These are phyloP conservation scores for Naganishia albida DNA, from an alignment of 1,284 basidiomycete species.

Conservation along the genomic window DNA sequence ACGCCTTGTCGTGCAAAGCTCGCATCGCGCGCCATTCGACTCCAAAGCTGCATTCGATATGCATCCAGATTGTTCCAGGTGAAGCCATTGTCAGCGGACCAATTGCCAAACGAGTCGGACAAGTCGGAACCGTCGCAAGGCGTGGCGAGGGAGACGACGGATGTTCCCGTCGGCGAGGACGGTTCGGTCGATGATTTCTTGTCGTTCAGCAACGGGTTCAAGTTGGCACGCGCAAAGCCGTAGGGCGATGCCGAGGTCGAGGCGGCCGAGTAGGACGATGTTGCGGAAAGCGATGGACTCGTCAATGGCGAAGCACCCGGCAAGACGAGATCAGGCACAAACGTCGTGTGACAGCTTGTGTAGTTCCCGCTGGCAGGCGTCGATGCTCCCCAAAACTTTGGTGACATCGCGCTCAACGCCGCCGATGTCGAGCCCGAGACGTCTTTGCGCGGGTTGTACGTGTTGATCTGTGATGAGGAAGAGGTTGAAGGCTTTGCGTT, in stretches of 20 bases:
- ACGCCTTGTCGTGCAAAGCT: constrained; percentile 48
- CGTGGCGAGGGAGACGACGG: constrained; percentile 37
- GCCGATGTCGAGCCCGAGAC: constrained; percentile 62
- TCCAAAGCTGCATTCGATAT: constrained; percentile 84
- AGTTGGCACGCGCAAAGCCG: constrained; percentile 66
- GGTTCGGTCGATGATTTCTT: constrained; percentile 10
- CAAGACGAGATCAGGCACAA: constrained; percentile 64
- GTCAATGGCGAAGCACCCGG: constrained; percentile 26
- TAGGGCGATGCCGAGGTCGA: constrained; percentile 10
- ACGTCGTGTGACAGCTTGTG: constrained; percentile 80
- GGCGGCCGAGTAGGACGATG: constrained; percentile 14
- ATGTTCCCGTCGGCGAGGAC: constrained; percentile 12
- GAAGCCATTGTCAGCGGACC: constrained; percentile 71
- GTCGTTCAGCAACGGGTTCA: constrained; percentile 72
- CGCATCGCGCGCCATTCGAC: constrained; percentile 66
- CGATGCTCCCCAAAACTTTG: constrained; percentile 33
- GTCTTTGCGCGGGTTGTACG: constrained; percentile 81
- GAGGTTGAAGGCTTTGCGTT: constrained; percentile 15
- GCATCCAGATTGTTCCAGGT: constrained; percentile 78
- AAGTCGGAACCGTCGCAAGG: constrained; percentile 52
- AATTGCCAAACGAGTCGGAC: constrained; percentile 65
- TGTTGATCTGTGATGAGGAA: constrained; percentile 43
- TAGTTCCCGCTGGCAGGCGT: constrained; percentile 61
- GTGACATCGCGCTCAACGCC: constrained; percentile 40
- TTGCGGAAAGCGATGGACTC: constrained; percentile 19